Percentiles rank a stretch among this genome's conserved stretches.
Conservation (phyloP, 2,329 filamentous ascomycete species). For the Fusarium sacchari region DNA sequence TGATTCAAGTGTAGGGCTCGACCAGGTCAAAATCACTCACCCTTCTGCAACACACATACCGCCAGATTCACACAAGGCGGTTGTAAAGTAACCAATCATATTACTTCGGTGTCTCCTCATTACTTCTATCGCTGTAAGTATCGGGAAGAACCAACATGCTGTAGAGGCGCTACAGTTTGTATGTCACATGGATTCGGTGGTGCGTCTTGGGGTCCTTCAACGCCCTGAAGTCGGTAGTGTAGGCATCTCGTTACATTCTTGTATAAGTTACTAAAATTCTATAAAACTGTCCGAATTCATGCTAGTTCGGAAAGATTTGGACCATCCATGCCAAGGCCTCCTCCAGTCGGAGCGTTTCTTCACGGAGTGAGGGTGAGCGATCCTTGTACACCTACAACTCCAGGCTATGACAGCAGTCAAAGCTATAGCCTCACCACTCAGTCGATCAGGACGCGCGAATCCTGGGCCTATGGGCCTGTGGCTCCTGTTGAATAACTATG, state of each 20-base stretch:
- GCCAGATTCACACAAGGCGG: rapidly evolving
- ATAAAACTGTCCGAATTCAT: background rate
- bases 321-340: background rate
- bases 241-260: background rate
- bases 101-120: rapidly evolving
- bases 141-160: no score
- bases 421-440: background rate
- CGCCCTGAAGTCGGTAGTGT: background rate
- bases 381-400: background rate
- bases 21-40: background rate
- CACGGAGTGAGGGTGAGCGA: background rate
- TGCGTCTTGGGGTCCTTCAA: background rate
- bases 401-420: background rate
- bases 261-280: background rate
- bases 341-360: background rate
- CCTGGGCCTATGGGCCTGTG: background rate
- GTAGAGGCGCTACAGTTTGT: background rate
- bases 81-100: background rate
- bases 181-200: background rate
- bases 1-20: no score
- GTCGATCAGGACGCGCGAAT: background rate
- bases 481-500: background rate
- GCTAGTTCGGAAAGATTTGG: background rate
- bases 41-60: background rate
- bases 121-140: rapidly evolving